Percentiles rank a stretch among this genome's conserved stretches.
These are phyloP conservation scores for Saccharum hybrid DNA, from an alignment of 202 grass and related monocot species.

Conservation along the genomic window DNA sequence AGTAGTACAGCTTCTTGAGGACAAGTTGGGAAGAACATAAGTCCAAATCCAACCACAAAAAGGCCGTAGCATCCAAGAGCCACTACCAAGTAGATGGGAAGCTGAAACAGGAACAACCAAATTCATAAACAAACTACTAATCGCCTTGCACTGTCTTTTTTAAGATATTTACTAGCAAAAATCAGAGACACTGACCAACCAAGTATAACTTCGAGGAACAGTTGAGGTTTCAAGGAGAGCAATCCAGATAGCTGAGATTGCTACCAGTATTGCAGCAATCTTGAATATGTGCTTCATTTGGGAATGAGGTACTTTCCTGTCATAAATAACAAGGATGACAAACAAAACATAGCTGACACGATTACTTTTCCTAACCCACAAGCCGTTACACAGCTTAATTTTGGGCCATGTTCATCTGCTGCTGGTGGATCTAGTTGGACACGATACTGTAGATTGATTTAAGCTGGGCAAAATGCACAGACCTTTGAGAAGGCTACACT, in stretches of 20 bases:
- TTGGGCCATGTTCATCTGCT: neutral
- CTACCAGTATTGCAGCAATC: conserved; percentile 61
- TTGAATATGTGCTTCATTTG: conserved; percentile 94
- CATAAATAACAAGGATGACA: neutral
- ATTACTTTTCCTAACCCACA: neutral
- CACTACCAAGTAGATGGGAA: conserved; percentile 84
- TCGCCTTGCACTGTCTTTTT: neutral
- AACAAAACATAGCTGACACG: neutral
- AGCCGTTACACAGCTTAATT: neutral
- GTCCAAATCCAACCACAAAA: conserved; percentile 89
- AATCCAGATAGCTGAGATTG: conserved; percentile 63
- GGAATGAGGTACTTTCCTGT: neutral
- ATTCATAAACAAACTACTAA: neutral
- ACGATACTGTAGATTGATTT: neutral
- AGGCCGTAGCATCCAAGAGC: conserved; percentile 88
- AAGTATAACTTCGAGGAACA: conserved; percentile 70
- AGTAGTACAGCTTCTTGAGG: conserved; percentile 81
- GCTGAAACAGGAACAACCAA: conserved; percentile 50
- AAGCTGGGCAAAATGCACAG: neutral
- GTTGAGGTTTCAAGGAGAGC: conserved; percentile 66
- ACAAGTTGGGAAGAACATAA: conserved; percentile 94
- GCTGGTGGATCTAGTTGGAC: neutral
- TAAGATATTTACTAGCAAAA: conserved; percentile 22
- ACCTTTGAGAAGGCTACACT: neutral
- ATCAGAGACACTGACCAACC: conserved; percentile 68